phyloP scores from a whole-genome alignment of 2,329 filamentous ascomycete species.

The Penicillium fuscoglaucum region DNA sequence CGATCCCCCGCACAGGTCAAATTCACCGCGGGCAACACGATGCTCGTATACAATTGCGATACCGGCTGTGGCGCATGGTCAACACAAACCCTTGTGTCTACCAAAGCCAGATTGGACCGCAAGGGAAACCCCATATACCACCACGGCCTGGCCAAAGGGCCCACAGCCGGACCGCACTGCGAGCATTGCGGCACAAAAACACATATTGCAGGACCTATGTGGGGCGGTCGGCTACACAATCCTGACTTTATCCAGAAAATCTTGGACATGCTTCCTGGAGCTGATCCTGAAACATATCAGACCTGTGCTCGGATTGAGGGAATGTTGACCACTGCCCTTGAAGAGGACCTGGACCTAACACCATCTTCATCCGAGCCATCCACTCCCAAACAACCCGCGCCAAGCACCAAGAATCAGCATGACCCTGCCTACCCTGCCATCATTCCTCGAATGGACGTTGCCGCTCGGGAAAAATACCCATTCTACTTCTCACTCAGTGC shows the following conservation, averaged over 20 bases:
- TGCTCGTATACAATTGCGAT: constrained; percentile 91
- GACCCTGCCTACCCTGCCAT: constrained; percentile 28
- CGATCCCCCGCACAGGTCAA: constrained; percentile 85
- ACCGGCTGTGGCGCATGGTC: constrained; percentile 88
- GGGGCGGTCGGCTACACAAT: constrained; percentile 84
- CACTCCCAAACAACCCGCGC: background rate
- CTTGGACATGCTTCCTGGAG: constrained; percentile 67
- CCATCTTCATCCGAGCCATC: constrained; percentile 14
- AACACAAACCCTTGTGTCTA: constrained; percentile 74
- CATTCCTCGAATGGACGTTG: constrained; percentile 57
- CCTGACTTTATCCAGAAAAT: constrained; percentile 77
- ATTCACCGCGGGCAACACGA: constrained; percentile 84
- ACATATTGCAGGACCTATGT: constrained; percentile 93
- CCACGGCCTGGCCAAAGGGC: constrained; percentile 71
- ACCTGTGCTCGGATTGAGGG: constrained; percentile 82
- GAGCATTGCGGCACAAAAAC: constrained; percentile 82
- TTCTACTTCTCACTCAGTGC: constrained; percentile 82
- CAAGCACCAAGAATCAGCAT: constrained; percentile 9
- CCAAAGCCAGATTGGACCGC: constrained; percentile 66
- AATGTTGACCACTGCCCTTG: constrained; percentile 84
- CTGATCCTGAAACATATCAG: constrained; percentile 69
- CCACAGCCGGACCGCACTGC: constrained; percentile 66
- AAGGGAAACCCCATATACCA: constrained; percentile 74
- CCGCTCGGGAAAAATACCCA: constrained; percentile 69
- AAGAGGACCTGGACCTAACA: constrained; percentile 59